Evolutionary conservation across 2,329 filamentous ascomycete genomes (phyloP), one percentile per base, ranked within the genome.

Genomic region (Neopestalotiopsis sp.): DNA sequence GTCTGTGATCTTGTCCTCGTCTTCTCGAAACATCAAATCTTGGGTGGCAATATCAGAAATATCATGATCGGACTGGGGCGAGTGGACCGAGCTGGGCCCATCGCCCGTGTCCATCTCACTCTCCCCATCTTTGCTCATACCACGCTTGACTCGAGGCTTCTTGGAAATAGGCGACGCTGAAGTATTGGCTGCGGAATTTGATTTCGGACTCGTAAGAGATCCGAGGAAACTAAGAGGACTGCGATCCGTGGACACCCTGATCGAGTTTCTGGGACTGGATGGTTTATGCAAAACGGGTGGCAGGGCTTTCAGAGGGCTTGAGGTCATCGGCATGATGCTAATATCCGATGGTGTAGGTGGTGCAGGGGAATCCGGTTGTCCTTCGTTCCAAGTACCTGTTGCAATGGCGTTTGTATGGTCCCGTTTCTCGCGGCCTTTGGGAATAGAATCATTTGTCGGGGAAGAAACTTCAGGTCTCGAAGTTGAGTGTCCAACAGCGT

Each of bases 1-100:
- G 82, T 99, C 96, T 2, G 92, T 97, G 74, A 99, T 88, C 32
- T 81, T 86, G 75, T 92, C 87, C 20, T 94, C 90, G 28, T 78
- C 74, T 12, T 60, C 17, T 20, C 12, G 4, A 24, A 49, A 45
- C 34, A n/a, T 28, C 12, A 34, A n/a, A 24, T 45, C 24, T 14
- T 69, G 12, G 6, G 20, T 14, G 9, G 38, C 3, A 42, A 14
- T 42, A 13, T 60, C n/a, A 13, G 20, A n/a, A 38, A 40, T 17
- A 17, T n/a, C 20, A 1, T 30, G 32, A 24, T 67, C 65, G 20
- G 38, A 20, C 7, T n/a, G 28, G 17, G 24, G 56, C 30, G 65
- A 67, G 52, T 17, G 58, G 32, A 34, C 57, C 28, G 66, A 67
- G 40, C 59, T 64, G 7, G 49, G 20, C 13, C 58, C 38, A 45